Conservation (phyloP, 805 yeast genomes). For the Starmerella apicola region DNA sequence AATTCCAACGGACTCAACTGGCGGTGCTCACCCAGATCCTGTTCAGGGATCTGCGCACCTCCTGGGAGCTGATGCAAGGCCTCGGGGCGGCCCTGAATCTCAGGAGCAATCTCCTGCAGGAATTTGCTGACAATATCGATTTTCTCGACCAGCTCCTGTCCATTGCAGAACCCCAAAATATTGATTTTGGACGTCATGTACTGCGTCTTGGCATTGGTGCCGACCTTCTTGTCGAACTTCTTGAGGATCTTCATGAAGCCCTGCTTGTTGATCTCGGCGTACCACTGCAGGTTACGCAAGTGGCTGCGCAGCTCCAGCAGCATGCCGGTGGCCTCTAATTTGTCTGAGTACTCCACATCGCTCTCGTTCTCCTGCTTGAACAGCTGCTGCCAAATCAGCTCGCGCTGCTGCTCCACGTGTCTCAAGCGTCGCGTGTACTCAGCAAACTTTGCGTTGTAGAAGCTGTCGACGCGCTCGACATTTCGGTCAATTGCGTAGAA, state of each 20-base stretch:
- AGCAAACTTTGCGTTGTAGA: conserved; percentile 56
- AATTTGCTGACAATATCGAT: conserved; percentile 30
- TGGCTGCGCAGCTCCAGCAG: conserved; percentile 63
- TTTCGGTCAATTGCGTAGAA: conserved; percentile 70
- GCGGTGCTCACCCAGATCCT: neutral
- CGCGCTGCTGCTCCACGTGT: conserved; percentile 24
- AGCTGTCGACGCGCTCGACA: conserved; percentile 67
- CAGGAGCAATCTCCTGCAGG: conserved; percentile 24
- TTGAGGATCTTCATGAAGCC: conserved; percentile 83
- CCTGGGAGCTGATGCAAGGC: neutral
- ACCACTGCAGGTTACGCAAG: conserved; percentile 82
- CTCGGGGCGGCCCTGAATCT: conserved; percentile 2
- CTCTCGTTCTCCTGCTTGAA: conserved; percentile 26
- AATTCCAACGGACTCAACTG: conserved; percentile 5
- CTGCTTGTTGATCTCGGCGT: conserved; percentile 79
- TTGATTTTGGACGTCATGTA: conserved; percentile 55
- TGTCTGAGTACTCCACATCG: conserved; percentile 44
- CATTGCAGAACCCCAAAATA: conserved; percentile 69
- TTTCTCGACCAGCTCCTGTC: conserved; percentile 42
- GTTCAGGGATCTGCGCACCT: neutral
- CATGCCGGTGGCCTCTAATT: conserved; percentile 52
- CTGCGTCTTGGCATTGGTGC: conserved; percentile 43
- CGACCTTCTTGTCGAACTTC: conserved; percentile 74
- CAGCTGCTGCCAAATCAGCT: conserved; percentile 11
- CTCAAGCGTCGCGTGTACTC: conserved; percentile 65